Evolutionary conservation across 805 yeast species (phyloP).

Genomic region (Tetrapisispora iriomotensis): DNA sequence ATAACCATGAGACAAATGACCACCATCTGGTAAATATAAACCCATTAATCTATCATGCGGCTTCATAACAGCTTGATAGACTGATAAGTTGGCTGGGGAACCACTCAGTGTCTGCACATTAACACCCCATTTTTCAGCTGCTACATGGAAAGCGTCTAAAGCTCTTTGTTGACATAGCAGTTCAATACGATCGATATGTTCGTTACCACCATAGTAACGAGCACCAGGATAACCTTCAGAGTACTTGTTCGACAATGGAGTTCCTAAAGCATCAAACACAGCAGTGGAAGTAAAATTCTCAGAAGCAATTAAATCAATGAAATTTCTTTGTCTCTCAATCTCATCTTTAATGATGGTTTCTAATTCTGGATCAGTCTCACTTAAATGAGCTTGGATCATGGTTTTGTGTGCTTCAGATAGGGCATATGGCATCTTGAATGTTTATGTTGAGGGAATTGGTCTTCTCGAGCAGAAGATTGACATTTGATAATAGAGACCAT

Average conservation of each 20-base stretch:
- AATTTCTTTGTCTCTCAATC: constrained; percentile 83
- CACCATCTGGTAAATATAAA: constrained; percentile 95
- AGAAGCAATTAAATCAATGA: constrained; percentile 88
- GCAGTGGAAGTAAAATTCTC: constrained; percentile 95
- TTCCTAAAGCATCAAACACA: constrained; percentile 91
- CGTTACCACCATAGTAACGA: constrained; percentile 97
- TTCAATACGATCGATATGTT: constrained; percentile 91
- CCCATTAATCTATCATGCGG: constrained; percentile 98
- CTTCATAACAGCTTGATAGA: constrained; percentile 87
- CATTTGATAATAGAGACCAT: too few relatives aligned
- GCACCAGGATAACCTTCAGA: constrained; percentile 99
- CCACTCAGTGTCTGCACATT: constrained; percentile 95
- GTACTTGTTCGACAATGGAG: constrained; percentile 96
- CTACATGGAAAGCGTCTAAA: constrained; percentile 71
- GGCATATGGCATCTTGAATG: background rate
- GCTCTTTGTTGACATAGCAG: constrained; percentile 90
- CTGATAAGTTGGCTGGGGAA: constrained; percentile 95
- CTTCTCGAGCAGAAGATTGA: too few relatives aligned
- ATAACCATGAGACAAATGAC: constrained; percentile 96
- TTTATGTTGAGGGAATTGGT: background rate
- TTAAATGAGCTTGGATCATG: constrained; percentile 47
- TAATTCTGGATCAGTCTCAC: constrained; percentile 71
- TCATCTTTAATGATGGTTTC: constrained; percentile 66
- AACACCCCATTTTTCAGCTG: constrained; percentile 88
- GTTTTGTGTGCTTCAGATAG: constrained; percentile 50